Percentiles rank a stretch among this genome's conserved stretches.
These are phyloP conservation scores for Globisporangium acanthophoron DNA, from an alignment of 352 stramenopile genomes.

Conservation along the genomic window DNA sequence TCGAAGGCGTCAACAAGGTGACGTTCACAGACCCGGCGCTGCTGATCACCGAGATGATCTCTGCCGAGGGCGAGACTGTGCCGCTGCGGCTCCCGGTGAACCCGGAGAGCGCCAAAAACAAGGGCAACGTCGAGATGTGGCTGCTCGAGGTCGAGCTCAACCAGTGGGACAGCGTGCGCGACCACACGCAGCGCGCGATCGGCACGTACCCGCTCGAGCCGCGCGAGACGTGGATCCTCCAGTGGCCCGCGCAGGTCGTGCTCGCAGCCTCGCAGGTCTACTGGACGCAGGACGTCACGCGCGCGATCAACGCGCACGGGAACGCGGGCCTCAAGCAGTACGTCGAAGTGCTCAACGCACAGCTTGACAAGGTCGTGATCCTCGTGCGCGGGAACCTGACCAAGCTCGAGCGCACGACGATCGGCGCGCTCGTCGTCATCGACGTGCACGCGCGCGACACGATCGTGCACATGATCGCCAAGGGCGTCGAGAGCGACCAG, in stretches of 20 bases:
- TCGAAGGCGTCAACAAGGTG: slow-evolving; percentile 89
- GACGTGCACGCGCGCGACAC: slow-evolving; percentile 92
- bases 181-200: slow-evolving; percentile 87
- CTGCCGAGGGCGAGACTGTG: slow-evolving; percentile 89
- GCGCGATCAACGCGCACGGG: slow-evolving; percentile 69
- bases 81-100: slow-evolving; percentile 80
- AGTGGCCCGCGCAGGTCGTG: slow-evolving; percentile 94
- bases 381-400: slow-evolving; percentile 89
- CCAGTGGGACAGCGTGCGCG: slow-evolving; percentile 90
- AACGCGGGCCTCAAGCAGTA: slow-evolving; percentile 74
- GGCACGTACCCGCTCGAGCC: slow-evolving; percentile 72
- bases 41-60: slow-evolving; percentile 93
- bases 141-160: slow-evolving; percentile 88
- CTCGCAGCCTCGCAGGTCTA: slow-evolving; percentile 90
- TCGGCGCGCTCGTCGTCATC: slow-evolving; percentile 90
- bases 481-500: slow-evolving; percentile 78
- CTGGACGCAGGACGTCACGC: slow-evolving; percentile 92
- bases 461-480: slow-evolving; percentile 90
- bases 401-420: slow-evolving; percentile 89
- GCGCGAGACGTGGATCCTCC: slow-evolving; percentile 89
- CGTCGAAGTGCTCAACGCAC: slow-evolving; percentile 75
- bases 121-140: slow-evolving; percentile 95
- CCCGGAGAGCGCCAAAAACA: slow-evolving; percentile 89
- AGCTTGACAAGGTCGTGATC: slow-evolving; percentile 89
- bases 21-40: slow-evolving; percentile 86